Conservation (phyloP, 73 alveolate genomes). For the Blepharisma stoltei region DNA sequence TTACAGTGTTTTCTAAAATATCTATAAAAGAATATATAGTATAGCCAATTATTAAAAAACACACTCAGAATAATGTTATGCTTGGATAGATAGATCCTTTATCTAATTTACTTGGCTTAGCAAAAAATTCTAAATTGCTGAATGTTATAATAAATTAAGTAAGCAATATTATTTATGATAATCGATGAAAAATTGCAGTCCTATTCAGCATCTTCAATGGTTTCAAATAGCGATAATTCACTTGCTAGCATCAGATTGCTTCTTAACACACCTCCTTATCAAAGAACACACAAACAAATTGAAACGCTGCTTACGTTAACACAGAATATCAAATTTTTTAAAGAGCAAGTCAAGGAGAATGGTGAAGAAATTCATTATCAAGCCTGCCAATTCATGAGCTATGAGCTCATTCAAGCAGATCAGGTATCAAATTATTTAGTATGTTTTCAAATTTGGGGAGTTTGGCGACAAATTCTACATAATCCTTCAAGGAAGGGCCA, state of each 20-base stretch:
- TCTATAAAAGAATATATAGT: too few species aligned
- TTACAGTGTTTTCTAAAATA: too few species aligned
- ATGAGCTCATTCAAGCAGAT: background rate
- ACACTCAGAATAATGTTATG: too few species aligned
- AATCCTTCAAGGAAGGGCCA: background rate
- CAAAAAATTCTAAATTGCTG: too few species aligned
- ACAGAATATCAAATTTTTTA: background rate
- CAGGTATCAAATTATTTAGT: background rate
- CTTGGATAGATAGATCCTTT: too few species aligned
- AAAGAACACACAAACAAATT: background rate
- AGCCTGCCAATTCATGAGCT: conserved; percentile 24
- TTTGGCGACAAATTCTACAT: conserved; percentile 14
- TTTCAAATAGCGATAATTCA: too few species aligned
- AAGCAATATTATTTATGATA: too few species aligned
- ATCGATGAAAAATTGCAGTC: too few species aligned
- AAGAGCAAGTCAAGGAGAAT: background rate
- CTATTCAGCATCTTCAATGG: too few species aligned
- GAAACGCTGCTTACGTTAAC: background rate
- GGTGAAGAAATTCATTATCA: conserved; percentile 1
- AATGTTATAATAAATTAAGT: too few species aligned
- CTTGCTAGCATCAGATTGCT: background rate
- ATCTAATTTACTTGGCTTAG: too few species aligned
- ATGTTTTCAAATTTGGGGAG: conserved; percentile 10
- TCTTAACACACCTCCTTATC: background rate
- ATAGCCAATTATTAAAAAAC: too few species aligned